phyloP scores from a whole-genome alignment of 2,329 filamentous ascomycete genomes.

The Stagonosporopsis vannaccii region DNA sequence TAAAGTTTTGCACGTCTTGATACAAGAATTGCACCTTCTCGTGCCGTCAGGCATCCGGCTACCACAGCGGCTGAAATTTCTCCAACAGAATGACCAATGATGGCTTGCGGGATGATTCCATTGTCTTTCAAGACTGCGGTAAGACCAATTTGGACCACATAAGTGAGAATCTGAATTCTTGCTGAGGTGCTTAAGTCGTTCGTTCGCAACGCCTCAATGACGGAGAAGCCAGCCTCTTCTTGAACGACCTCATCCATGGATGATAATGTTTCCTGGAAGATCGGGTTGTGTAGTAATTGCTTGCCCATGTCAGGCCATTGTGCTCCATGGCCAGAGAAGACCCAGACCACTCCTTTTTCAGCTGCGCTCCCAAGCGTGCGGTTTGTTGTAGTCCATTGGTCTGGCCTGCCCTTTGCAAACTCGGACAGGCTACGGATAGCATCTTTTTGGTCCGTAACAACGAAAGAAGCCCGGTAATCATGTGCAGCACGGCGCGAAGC shows the following conservation, averaged over 20 bases:
- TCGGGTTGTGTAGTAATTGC: conserved; percentile 39
- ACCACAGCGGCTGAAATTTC: conserved; percentile 51
- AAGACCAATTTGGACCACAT: conserved; percentile 48
- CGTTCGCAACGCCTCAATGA: conserved; percentile 25
- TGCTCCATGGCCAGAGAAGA: conserved; percentile 56
- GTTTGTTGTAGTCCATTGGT: conserved; percentile 11
- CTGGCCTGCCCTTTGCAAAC: conserved; percentile 18
- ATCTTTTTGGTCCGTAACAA: conserved; percentile 29
- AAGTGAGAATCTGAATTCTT: conserved; percentile 46
- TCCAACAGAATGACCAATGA: conserved; percentile 54
- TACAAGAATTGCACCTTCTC: conserved; percentile 50
- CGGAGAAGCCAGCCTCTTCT: conserved; percentile 26
- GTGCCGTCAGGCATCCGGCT: conserved; percentile 35
- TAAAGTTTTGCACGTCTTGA: conserved; percentile 46
- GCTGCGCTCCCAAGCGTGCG: conserved; percentile 19
- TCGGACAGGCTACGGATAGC: conserved; percentile 27
- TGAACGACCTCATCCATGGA: conserved; percentile 34
- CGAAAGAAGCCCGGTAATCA: conserved; percentile 38
- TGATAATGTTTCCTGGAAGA: conserved; percentile 36
- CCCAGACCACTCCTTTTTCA: conserved; percentile 41
- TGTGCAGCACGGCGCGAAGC: conserved; percentile 45
- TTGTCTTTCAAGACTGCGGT: conserved; percentile 39
- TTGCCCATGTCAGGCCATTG: conserved; percentile 54
- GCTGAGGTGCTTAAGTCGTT: conserved; percentile 36
- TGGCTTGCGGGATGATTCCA: conserved; percentile 44